phyloP scores from a whole-genome alignment of 208 protist species.

The Wallacemonas sp. region DNA sequence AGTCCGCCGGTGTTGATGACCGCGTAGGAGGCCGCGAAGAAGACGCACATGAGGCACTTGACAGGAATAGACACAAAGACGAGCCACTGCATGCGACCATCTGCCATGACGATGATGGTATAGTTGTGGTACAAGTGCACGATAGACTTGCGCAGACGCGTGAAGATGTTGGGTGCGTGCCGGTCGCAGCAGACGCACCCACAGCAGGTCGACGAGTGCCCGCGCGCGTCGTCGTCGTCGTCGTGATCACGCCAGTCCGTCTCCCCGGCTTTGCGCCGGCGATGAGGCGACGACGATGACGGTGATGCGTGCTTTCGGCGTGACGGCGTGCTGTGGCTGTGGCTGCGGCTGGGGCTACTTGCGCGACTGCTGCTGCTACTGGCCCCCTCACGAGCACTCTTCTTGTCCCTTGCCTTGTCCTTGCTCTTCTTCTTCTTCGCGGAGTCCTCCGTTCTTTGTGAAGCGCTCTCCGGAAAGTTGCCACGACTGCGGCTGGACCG shows the following conservation, averaged over 20 bases:
- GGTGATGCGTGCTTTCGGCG: not conserved
- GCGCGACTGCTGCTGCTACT: not conserved
- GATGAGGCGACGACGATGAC: no score
- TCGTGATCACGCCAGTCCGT: not conserved
- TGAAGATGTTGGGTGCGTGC: conserved; percentile 6
- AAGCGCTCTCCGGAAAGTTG: no score
- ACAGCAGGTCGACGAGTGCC: not conserved
- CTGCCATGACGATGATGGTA: conserved; percentile 45
- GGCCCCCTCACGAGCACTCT: not conserved
- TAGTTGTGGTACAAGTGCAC: not conserved
- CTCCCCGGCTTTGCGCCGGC: not conserved
- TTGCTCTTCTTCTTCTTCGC: no score
- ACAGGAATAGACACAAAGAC: conserved; percentile 35
- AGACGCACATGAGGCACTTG: conserved; percentile 35
- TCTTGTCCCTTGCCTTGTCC: no score
- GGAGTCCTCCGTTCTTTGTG: no score
- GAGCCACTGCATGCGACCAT: conserved; percentile 59
- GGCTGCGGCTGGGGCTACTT: not conserved
- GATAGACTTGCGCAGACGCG: not conserved
- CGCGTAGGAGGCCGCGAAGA: conserved; percentile 34
- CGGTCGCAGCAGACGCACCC: not conserved
- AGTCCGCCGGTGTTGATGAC: conserved; percentile 14
- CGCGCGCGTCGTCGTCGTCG: conserved; percentile 2
- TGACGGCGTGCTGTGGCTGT: conserved; percentile 2
- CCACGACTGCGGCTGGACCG: not conserved